Percentiles rank a stretch among this genome's conserved stretches.
These are phyloP conservation scores for Boletus rubropictus DNA, from an alignment of 768 basidiomycete species.

Conservation along the genomic window DNA sequence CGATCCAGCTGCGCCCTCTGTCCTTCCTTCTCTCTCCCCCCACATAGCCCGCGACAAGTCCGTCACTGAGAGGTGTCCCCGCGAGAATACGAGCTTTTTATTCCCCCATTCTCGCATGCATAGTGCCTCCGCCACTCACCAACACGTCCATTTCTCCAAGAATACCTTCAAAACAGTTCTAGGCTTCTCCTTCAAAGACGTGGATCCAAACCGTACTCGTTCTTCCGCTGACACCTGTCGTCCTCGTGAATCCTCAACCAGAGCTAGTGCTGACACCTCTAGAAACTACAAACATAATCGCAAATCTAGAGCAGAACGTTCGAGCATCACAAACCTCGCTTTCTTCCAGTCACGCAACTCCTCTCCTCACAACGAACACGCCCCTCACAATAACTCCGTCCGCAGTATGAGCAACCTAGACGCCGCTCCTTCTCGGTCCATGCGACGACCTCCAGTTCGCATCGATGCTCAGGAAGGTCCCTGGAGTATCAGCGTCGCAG, in stretches of 20 bases:
- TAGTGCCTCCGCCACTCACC: conserved; percentile 36
- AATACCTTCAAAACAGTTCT: conserved; percentile 47
- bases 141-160: conserved; percentile 33
- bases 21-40: conserved; percentile 20
- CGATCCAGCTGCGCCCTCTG: conserved; percentile 23
- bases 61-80: conserved; percentile 21
- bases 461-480: conserved; percentile 74
- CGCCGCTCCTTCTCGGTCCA: conserved; percentile 36
- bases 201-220: conserved; percentile 27
- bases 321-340: conserved; percentile 37
- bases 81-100: conserved; percentile 24
- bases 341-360: conserved; percentile 36
- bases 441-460: conserved; percentile 48
- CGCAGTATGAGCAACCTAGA: conserved; percentile 42
- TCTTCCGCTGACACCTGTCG: conserved; percentile 25
- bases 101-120: conserved; percentile 36
- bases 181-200: conserved; percentile 39
- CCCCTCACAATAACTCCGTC: conserved; percentile 27
- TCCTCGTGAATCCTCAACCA: conserved; percentile 29
- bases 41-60: conserved; percentile 25
- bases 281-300: conserved; percentile 32
- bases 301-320: conserved; percentile 34
- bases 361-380: conserved; percentile 30
- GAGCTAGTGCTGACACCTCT: conserved; percentile 42
- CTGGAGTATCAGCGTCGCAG: conserved; percentile 86